Percentiles rank a stretch among this genome's conserved stretches.
These are phyloP conservation scores for Aschersonia sp. DNA, from an alignment of 2,329 filamentous ascomycete genomes.

Conservation along the genomic window DNA sequence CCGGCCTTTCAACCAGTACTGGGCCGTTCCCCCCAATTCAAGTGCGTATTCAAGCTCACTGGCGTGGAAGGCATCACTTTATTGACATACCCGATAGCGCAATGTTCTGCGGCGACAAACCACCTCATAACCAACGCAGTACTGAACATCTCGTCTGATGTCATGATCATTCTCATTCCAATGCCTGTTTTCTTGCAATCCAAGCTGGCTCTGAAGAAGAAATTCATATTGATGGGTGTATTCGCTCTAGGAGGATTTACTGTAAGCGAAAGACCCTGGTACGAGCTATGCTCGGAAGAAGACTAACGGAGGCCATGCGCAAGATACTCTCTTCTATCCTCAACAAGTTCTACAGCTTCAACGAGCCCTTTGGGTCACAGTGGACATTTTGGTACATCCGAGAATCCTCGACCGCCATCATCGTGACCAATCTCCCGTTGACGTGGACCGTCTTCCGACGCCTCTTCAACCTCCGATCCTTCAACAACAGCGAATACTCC, in stretches of 20 bases:
- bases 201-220: conserved; percentile 33
- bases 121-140: conserved; percentile 43
- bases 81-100: conserved; percentile 17
- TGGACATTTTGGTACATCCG: conserved; percentile 32
- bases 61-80: not conserved
- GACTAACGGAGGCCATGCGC: not conserved
- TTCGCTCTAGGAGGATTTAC: conserved; percentile 32
- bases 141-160: conserved; percentile 45
- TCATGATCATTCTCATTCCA: conserved; percentile 43
- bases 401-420: conserved; percentile 29
- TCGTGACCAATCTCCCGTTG: conserved; percentile 26
- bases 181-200: conserved; percentile 37
- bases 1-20: conserved; percentile 39
- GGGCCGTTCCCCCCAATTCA: conserved; percentile 37
- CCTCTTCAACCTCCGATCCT: conserved; percentile 17
- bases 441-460: conserved; percentile 27
- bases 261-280: conserved; percentile 14
- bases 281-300: no score
- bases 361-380: conserved; percentile 19
- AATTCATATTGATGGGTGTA: conserved; percentile 31
- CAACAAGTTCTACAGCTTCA: conserved; percentile 27
- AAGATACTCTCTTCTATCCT: conserved; percentile 35
- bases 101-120: conserved; percentile 41
- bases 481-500: conserved; percentile 6
- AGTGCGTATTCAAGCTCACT: conserved; percentile 13